phyloP scores from a whole-genome alignment of 495 filamentous ascomycete species.

The Peziza echinospora region DNA sequence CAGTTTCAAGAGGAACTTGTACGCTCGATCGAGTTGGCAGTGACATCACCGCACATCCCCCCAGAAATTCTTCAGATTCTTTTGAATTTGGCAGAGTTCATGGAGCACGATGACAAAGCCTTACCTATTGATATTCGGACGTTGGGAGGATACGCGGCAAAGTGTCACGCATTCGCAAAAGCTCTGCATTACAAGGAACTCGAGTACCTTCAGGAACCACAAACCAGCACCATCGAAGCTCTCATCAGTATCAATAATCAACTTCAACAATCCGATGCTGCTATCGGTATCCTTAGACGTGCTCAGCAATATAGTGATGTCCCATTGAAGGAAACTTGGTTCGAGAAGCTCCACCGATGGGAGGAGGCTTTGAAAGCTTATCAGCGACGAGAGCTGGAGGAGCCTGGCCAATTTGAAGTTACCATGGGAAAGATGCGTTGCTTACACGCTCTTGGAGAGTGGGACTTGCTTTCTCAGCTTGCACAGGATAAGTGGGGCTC shows the following conservation, averaged over 20 bases:
- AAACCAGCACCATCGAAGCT: conserved; percentile 83
- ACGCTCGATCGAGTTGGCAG: conserved; percentile 79
- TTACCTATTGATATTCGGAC: conserved; percentile 91
- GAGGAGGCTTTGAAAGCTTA: conserved; percentile 92
- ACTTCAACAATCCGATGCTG: conserved; percentile 88
- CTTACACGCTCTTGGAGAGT: conserved; percentile 89
- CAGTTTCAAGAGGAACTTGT: conserved; percentile 90
- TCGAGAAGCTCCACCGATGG: conserved; percentile 94
- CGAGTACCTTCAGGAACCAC: conserved; percentile 93
- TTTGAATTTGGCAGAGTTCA: conserved; percentile 93
- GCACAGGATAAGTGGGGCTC: conserved; percentile 85
- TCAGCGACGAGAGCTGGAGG: conserved; percentile 46
- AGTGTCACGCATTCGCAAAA: conserved; percentile 94
- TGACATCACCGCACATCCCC: conserved; percentile 78
- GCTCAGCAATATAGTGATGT: conserved; percentile 90
- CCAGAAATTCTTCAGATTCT: conserved; percentile 87
- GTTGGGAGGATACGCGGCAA: conserved; percentile 74
- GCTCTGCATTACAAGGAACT: conserved; percentile 97
- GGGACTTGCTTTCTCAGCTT: conserved; percentile 72
- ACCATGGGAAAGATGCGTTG: conserved; percentile 99
- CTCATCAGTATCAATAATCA: conserved; percentile 98
- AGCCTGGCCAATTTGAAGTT: conserved; percentile 56
- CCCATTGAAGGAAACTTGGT: conserved; percentile 84
- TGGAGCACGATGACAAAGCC: conserved; percentile 98
- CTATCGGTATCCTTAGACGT: conserved; percentile 86